A percentile compares a stretch with the other conserved stretches of the same genome.
Conservation (phyloP, 495 filamentous ascomycete genomes). For the Xylaria longipes region DNA sequence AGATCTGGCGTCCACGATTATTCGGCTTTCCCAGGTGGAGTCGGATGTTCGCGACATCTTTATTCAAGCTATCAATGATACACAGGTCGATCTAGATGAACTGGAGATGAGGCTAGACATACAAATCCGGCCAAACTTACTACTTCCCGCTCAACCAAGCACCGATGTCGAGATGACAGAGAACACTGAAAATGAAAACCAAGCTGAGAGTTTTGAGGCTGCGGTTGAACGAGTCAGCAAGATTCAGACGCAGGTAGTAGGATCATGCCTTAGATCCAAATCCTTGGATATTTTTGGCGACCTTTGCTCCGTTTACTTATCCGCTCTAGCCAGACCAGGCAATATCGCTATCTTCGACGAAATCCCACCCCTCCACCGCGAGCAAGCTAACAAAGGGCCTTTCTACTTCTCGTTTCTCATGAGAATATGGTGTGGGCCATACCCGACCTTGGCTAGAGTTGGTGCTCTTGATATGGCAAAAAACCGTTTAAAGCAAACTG, state of each 20-base stretch:
- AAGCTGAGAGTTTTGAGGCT: constrained; percentile 34
- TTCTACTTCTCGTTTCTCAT: constrained; percentile 80
- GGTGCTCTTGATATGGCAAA: constrained; percentile 70
- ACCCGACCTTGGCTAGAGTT: constrained; percentile 68
- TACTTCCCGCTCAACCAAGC: constrained; percentile 39
- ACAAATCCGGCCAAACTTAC: constrained; percentile 58
- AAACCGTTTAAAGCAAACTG: constrained; percentile 55
- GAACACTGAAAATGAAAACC: constrained; percentile 34
- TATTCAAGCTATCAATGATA: constrained; percentile 62
- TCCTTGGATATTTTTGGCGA: constrained; percentile 55
- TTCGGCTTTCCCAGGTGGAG: constrained; percentile 62
- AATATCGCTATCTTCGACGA: constrained; percentile 64
- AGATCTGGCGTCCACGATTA: constrained; percentile 66
- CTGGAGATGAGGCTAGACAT: constrained; percentile 75
- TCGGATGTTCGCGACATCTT: constrained; percentile 64
- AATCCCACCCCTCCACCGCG: constrained; percentile 62
- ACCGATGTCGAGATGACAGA: constrained; percentile 63
- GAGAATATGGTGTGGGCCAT: constrained; percentile 73
- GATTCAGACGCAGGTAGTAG: constrained; percentile 47
- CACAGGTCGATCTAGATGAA: constrained; percentile 68
- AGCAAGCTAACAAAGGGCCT: constrained; percentile 61
- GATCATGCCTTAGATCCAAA: constrained; percentile 56
- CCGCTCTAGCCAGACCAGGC: constrained; percentile 56
- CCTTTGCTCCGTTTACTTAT: constrained; percentile 68
- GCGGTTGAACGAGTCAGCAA: constrained; percentile 36